phyloP scores from a whole-genome alignment of 2,329 filamentous ascomycete genomes.

The Sphaceloma murrayae region DNA sequence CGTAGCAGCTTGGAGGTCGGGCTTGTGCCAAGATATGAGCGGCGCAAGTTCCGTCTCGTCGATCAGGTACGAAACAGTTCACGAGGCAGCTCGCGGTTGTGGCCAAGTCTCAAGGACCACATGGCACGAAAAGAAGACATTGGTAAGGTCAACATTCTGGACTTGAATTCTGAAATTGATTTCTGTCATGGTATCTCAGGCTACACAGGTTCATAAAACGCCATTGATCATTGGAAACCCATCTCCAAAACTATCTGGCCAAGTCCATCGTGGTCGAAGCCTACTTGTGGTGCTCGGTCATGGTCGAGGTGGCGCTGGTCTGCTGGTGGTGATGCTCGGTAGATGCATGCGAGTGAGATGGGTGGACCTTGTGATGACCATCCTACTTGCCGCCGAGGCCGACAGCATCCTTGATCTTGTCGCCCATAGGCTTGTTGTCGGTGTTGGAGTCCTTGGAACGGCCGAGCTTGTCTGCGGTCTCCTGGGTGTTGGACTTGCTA shows the following conservation, averaged over 20 bases:
- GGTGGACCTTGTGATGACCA: constrained; percentile 23
- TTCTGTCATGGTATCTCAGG: constrained; percentile 12
- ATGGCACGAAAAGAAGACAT: too few relatives aligned
- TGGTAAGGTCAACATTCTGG: not conserved
- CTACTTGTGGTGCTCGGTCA: constrained; percentile 7
- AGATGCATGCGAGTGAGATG: constrained; percentile 20
- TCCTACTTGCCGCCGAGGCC: constrained; percentile 34
- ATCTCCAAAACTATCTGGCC: not conserved
- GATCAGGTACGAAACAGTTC: not conserved
- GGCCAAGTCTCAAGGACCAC: too few relatives aligned
- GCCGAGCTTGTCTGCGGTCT: constrained; percentile 41
- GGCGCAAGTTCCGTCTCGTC: not conserved
- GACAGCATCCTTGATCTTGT: constrained; percentile 41
- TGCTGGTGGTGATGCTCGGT: constrained; percentile 7
- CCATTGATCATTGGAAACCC: not conserved
- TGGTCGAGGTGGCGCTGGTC: constrained; percentile 3
- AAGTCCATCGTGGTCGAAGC: constrained; percentile 1
- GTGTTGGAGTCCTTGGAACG: constrained; percentile 36
- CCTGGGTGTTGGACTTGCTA: constrained; percentile 47
- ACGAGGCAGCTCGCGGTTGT: too few relatives aligned
- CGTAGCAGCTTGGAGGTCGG: too few relatives aligned
- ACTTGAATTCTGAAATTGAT: constrained; percentile 1
- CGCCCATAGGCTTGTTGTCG: constrained; percentile 31
- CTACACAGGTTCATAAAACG: constrained; percentile 9
- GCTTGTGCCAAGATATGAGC: too few relatives aligned